These are phyloP conservation scores for Sordariomycetes sp. DNA, from an alignment of 2,329 filamentous ascomycete species.

Conservation along the genomic window DNA sequence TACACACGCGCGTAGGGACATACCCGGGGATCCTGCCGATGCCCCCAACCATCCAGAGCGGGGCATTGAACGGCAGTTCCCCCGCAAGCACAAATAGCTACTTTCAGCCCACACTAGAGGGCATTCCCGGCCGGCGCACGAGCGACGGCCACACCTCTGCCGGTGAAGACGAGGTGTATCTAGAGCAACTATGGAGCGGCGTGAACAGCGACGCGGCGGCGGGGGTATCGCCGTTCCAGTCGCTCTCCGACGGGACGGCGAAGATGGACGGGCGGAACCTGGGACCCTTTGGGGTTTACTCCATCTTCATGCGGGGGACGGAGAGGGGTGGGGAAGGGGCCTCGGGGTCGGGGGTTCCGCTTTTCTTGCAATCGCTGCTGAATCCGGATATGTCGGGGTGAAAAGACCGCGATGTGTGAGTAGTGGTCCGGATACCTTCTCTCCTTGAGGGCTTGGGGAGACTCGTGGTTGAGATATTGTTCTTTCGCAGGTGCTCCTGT, in stretches of 20 bases:
- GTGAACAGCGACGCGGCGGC: neutral
- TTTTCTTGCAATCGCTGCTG: neutral
- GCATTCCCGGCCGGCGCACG: neutral
- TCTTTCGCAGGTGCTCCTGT: neutral
- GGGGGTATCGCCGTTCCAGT: neutral
- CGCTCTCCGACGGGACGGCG: neutral
- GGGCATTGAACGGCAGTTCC: neutral
- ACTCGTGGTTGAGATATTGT: neutral
- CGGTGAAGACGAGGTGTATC: slow-evolving; percentile 2
- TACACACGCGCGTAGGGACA: neutral
- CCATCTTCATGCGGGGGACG: neutral
- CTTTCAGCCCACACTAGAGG: neutral
- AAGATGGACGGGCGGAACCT: neutral
- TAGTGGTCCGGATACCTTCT: neutral
- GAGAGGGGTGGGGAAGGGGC: neutral
- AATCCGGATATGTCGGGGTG: neutral
- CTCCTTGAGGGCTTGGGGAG: neutral
- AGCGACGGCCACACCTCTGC: neutral
- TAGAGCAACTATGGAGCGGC: neutral
- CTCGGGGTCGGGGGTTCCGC: neutral
- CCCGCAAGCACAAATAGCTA: slow-evolving; percentile 1
- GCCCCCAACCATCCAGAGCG: neutral
- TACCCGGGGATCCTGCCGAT: neutral
- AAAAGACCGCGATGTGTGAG: neutral
- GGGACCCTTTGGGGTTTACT: slow-evolving; percentile 1